A percentile compares a stretch with the other conserved stretches of the same genome.
Evolutionary conservation across 805 yeast genomes (phyloP).

Genomic region (Wickerhamomyces mucosus): DNA sequence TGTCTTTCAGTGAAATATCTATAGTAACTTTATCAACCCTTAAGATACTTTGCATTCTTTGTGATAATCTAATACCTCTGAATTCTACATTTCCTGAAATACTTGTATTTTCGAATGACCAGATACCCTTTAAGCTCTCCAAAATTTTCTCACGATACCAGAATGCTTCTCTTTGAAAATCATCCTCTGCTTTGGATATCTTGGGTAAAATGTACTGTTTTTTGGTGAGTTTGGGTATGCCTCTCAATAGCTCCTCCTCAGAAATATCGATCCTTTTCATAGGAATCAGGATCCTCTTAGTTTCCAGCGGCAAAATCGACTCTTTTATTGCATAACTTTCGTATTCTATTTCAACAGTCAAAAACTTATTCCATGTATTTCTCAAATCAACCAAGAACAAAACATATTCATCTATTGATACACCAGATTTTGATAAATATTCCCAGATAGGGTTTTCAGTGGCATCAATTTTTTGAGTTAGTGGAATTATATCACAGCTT

Average conservation of each 20-base stretch:
- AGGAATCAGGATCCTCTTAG: constrained; percentile 63
- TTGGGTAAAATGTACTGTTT: constrained; percentile 54
- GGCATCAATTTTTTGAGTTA: constrained; percentile 25
- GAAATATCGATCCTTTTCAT: constrained; percentile 42
- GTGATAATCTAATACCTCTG: constrained; percentile 53
- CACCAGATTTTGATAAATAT: constrained; percentile 12
- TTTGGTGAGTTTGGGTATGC: constrained; percentile 63
- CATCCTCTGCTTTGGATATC: constrained; percentile 46
- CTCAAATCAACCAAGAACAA: constrained; percentile 65
- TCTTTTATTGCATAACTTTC: constrained; percentile 17
- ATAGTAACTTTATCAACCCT: constrained; percentile 39
- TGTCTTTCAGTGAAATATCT: constrained; percentile 19
- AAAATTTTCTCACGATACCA: constrained; percentile 75
- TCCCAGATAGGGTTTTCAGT: constrained; percentile 19
- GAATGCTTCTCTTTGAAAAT: constrained; percentile 50
- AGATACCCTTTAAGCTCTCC: constrained; percentile 48
- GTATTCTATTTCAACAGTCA: constrained; percentile 27
- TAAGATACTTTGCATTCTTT: constrained; percentile 48
- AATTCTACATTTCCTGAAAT: constrained; percentile 55
- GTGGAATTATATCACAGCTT: constrained; percentile 65
- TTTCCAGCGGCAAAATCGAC: constrained; percentile 32
- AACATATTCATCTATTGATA: constrained; percentile 38
- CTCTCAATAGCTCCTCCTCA: constrained; percentile 33
- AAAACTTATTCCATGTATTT: constrained; percentile 67
- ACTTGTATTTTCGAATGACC: constrained; percentile 37